Conservation (phyloP, 768 basidiomycete genomes). For the Lentinula guzmanii region DNA sequence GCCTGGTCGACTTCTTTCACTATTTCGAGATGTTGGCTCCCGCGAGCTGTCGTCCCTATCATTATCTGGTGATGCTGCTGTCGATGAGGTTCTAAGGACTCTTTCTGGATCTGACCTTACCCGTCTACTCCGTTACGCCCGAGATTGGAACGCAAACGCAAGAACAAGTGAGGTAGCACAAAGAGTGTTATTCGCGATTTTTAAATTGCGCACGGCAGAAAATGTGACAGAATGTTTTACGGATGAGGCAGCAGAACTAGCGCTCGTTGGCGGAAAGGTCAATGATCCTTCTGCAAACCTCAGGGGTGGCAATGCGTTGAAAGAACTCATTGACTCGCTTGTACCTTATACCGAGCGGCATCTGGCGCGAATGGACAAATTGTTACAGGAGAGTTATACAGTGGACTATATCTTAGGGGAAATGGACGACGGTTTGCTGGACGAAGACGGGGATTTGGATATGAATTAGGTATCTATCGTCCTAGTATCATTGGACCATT, state of each 20-base stretch:
- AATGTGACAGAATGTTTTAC: conserved; percentile 67
- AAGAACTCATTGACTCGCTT: conserved; percentile 78
- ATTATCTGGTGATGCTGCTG: conserved; percentile 62
- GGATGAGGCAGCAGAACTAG: conserved; percentile 29
- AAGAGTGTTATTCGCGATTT: conserved; percentile 69
- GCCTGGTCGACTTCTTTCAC: conserved; percentile 75
- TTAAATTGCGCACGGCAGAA: conserved; percentile 71
- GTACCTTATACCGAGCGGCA: conserved; percentile 96
- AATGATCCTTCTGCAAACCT: conserved; percentile 15
- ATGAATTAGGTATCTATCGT: conserved; percentile 22
- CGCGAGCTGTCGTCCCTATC: conserved; percentile 21
- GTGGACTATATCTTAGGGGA: conserved; percentile 85
- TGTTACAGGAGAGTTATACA: conserved; percentile 94
- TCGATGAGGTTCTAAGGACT: conserved; percentile 78
- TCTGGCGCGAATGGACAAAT: conserved; percentile 72
- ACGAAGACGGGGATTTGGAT: conserved; percentile 37
- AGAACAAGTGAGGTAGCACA: conserved; percentile 85
- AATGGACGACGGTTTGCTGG: conserved; percentile 80
- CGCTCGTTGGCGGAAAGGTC: conserved; percentile 16
- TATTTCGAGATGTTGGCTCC: conserved; percentile 64
- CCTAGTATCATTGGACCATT: neutral
- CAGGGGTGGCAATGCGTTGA: conserved; percentile 35
- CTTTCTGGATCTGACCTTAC: conserved; percentile 71
- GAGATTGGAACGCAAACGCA: conserved; percentile 96
- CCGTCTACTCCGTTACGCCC: conserved; percentile 72